Evolutionary conservation across 306 rosid genomes (phyloP), one percentile per base, ranked within the genome.

Genomic region (Lablab purpureus): DNA sequence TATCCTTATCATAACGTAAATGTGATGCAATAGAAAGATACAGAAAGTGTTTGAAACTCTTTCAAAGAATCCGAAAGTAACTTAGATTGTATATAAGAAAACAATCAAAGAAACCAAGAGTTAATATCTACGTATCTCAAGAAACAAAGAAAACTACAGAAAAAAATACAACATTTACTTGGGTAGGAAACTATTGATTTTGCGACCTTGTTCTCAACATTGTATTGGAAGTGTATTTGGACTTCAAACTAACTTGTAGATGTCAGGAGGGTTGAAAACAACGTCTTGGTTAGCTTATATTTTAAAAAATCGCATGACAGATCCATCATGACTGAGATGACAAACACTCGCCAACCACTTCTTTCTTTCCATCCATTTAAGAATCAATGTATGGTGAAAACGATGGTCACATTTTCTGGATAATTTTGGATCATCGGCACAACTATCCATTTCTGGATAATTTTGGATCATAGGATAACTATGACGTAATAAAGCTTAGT

Each of bases 321-420:
- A 28, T 9, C 55, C 1, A 69, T 63, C 64, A 58, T 32, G 30
- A 34, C 50, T 32, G 71, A 50, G 63, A 55, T 55, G 50, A 80
- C 84, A 83, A 75, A 91, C 63, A 90, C 90, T 5, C 97, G 99
- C 78, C 97, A 95, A 45, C 50, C 77, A 43, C 85, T n/a, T n/a
- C n/a, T n/a, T 91, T 86, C 97, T 89, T 89, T 95, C 92, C 94
- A 87, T 88, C 99, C 98, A 95, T 80, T 90, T 94, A 37, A 91
- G 90, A 89, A 92, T 92, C 86, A 97, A 95, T 10, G 97, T 91
- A 49, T 88, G 97, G 90, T 92, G 98, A 84, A 89, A 92, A 77
- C 89, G 86, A 87, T 91, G 99, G 41, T 83, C 97, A 15, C 97
- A 95, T 77, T 88, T 87, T 73, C 91, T 80, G 74, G 41, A 49